These are phyloP conservation scores for carrot (Daucus carota) DNA, from an alignment of 129 eudicot species.

Conservation along the genomic window DH1_v3.0 NC_030385.2:46541501-46542000, in stretches of 20 bases:
- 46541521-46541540: constrained; percentile 48
- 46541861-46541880: not conserved
- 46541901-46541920: constrained; percentile 25
- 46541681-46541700: constrained; percentile 44
- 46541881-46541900: not conserved
- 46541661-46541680: constrained; percentile 82
- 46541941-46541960: constrained; percentile 69
- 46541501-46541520: constrained; percentile 67
- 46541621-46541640: constrained; percentile 27
- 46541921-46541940: constrained; percentile 58
- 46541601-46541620: constrained; percentile 39
- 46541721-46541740: constrained; percentile 69
- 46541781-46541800: constrained; percentile 58
- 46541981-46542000: constrained; percentile 80
- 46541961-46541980: constrained; percentile 83
- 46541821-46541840: not conserved
- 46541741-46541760: constrained; percentile 58
- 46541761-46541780: constrained; percentile 77
- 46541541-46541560: constrained; percentile 27
- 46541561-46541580: constrained; percentile 38
- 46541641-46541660: constrained; percentile 44
- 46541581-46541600: constrained; percentile 59
- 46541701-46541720: constrained; percentile 37
- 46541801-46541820: constrained; percentile 31
- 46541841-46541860: not conserved